A percentile compares a stretch with the other conserved stretches of the same genome.
Conservation (phyloP, 805 yeast genomes). For the Metschnikowia gruessii region DNA sequence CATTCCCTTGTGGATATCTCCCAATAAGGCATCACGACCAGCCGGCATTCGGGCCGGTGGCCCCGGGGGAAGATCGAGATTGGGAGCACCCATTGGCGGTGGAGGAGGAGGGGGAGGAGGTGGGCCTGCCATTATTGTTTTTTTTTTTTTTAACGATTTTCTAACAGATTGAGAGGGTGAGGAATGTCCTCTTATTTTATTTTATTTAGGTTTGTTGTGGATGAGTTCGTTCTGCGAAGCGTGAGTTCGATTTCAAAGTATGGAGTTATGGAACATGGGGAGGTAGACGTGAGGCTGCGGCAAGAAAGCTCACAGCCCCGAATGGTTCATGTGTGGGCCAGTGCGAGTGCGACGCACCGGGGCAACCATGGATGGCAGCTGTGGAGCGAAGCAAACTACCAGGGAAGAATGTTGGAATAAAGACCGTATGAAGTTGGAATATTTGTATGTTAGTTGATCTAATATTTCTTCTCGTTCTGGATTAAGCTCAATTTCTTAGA, state of each 20-base stretch:
- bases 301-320: background rate
- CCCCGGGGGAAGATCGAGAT: constrained; percentile 24
- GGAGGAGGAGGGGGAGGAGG: constrained; percentile 34
- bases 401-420: too few species aligned
- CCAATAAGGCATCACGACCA: constrained; percentile 54
- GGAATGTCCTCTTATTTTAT: background rate
- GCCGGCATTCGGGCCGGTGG: constrained; percentile 17
- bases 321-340: background rate
- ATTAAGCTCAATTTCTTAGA: too few species aligned
- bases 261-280: background rate
- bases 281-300: background rate
- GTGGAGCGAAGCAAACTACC: too few species aligned
- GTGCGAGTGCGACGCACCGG: too few species aligned
- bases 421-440: too few species aligned
- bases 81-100: constrained; percentile 24
- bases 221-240: too few species aligned
- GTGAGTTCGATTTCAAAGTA: too few species aligned
- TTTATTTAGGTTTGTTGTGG: too few species aligned
- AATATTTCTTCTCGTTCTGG: too few species aligned
- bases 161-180: background rate
- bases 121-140: constrained; percentile 37
- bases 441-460: too few species aligned
- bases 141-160: background rate
- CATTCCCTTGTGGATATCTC: constrained; percentile 71
- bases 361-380: too few species aligned